Conservation (phyloP, 164 flowering plant species). For the Annona squamosa region DNA sequence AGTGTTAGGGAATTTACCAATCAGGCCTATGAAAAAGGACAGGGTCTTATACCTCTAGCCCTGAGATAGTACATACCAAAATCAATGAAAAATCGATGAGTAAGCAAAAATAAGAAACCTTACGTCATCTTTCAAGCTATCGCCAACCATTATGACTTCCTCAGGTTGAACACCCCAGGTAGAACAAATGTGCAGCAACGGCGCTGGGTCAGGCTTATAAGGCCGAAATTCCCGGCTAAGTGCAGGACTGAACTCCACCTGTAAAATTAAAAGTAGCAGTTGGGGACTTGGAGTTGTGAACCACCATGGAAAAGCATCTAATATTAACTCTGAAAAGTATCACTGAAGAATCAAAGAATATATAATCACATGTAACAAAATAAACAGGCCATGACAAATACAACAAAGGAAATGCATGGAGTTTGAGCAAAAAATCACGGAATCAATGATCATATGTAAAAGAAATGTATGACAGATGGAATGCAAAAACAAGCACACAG, state of each 20-base stretch:
- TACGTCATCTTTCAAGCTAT: constrained; percentile 94
- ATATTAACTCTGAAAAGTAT: neutral
- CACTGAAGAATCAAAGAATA: neutral
- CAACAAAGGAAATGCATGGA: no score
- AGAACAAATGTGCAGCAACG: constrained; percentile 81
- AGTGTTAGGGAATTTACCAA: no score
- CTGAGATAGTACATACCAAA: neutral
- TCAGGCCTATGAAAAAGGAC: neutral
- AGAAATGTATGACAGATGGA: neutral
- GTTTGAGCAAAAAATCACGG: neutral
- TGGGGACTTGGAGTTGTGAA: neutral
- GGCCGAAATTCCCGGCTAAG: constrained; percentile 89
- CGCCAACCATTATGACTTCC: constrained; percentile 94
- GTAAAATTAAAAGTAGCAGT: constrained; percentile 18
- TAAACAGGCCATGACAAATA: neutral
- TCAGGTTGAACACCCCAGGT: constrained; percentile 69
- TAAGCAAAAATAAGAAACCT: constrained; percentile 16
- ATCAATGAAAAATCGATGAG: neutral
- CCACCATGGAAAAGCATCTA: neutral
- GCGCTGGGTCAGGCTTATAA: constrained; percentile 89
- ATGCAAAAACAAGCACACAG: neutral
- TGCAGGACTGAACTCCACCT: constrained; percentile 77
- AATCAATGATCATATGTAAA: neutral
- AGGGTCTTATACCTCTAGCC: neutral
- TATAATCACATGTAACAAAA: neutral